These are phyloP conservation scores for Vanrija sp. DNA, from an alignment of 1,284 basidiomycete species.

Conservation along the genomic window DNA sequence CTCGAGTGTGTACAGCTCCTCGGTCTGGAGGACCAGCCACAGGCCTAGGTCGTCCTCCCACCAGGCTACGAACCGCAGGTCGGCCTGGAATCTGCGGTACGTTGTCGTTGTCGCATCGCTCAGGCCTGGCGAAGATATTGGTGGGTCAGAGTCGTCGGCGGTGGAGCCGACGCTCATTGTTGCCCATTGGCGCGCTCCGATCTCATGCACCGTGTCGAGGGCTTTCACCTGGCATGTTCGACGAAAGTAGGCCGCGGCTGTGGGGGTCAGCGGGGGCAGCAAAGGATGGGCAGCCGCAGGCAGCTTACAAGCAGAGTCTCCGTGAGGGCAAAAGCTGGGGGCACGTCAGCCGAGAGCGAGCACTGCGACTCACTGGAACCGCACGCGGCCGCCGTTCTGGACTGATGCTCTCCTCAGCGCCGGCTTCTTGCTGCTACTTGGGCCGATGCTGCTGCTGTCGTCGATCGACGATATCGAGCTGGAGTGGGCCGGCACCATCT, in stretches of 20 bases:
- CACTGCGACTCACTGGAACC: slow-evolving; percentile 9
- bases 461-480: too few relatives aligned
- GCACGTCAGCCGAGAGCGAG: background rate
- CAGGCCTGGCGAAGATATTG: background rate
- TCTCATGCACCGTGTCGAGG: slow-evolving; percentile 17
- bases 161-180: background rate
- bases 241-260: slow-evolving; percentile 16
- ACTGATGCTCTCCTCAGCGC: background rate
- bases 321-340: slow-evolving; percentile 12
- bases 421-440: background rate
- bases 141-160: background rate
- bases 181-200: too few relatives aligned
- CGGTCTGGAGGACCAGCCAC: slow-evolving; percentile 23
- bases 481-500: too few relatives aligned
- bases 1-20: background rate
- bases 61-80: slow-evolving; percentile 23
- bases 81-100: background rate
- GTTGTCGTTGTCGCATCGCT: background rate
- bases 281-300: background rate
- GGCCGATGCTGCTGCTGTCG: background rate
- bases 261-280: background rate
- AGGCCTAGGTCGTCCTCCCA: slow-evolving; percentile 34
- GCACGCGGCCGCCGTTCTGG: background rate
- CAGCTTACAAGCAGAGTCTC: slow-evolving; percentile 7
- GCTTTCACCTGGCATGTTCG: slow-evolving; percentile 26